These are phyloP conservation scores for Taphrina sp. DNA, from an alignment of 1,139 yeast genomes.

Conservation along the genomic window DNA sequence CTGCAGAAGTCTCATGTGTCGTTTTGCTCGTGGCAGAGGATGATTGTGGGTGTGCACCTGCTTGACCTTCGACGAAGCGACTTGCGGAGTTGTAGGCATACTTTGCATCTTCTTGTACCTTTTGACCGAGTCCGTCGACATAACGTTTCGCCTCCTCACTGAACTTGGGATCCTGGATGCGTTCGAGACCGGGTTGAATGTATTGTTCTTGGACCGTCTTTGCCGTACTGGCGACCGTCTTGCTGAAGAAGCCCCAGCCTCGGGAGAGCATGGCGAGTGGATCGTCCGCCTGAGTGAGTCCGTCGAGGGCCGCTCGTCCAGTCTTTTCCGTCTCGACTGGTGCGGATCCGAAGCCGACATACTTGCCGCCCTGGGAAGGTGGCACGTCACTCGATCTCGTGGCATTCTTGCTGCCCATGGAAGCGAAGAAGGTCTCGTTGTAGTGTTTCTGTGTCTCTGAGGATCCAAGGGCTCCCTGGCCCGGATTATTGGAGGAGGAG, in stretches of 20 bases:
- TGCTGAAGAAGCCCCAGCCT: conserved; percentile 92
- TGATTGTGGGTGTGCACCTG: too few relatives aligned
- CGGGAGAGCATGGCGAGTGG: conserved; percentile 84
- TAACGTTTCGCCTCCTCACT: conserved; percentile 22
- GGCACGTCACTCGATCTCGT: conserved; percentile 74
- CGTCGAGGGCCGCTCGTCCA: conserved; percentile 22
- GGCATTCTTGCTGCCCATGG: conserved; percentile 70
- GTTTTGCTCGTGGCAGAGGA: too few relatives aligned
- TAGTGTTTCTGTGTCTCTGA: conserved; percentile 48
- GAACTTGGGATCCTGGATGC: conserved; percentile 70
- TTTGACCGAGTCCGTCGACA: conserved; percentile 16
- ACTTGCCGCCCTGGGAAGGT: conserved; percentile 93
- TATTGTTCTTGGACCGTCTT: conserved; percentile 83
- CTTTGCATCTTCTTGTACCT: conserved; percentile 32
- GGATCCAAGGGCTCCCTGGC: conserved; percentile 14
- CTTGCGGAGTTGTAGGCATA: conserved; percentile 23
- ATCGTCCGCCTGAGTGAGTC: conserved; percentile 60
- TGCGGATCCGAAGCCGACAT: conserved; percentile 78
- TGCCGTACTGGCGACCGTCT: conserved; percentile 76
- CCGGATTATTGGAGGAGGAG: conserved; percentile 27
- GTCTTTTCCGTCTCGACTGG: conserved; percentile 48
- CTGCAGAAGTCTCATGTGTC: too few relatives aligned
- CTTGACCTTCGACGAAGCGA: conserved; percentile 17
- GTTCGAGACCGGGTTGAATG: conserved; percentile 82
- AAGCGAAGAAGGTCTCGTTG: conserved; percentile 80